Conservation (phyloP, 495 filamentous ascomycete species). For the Penicillium crystallinum region DNA sequence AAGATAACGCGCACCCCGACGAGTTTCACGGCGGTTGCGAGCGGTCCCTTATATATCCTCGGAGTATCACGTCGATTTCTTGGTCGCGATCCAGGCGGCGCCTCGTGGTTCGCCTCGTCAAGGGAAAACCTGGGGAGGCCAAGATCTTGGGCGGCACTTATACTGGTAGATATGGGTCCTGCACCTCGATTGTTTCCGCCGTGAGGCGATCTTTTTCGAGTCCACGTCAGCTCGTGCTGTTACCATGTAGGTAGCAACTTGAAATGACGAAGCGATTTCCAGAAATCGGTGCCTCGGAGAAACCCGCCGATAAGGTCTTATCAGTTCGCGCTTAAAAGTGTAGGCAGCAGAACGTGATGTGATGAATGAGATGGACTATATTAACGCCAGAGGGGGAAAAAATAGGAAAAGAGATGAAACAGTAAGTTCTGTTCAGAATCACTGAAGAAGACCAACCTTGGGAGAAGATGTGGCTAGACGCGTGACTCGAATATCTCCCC, state of each 20-base stretch:
- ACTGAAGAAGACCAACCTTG: neutral
- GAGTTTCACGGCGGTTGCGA: neutral
- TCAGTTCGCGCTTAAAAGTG: neutral
- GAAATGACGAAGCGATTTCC: conserved; percentile 1
- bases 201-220: neutral
- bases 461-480: neutral
- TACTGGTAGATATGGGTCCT: neutral
- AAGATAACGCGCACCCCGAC: no score
- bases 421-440: no score
- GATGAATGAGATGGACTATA: neutral
- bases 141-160: neutral
- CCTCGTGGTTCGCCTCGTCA: conserved; percentile 4
- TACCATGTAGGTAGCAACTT: neutral
- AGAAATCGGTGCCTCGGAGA: conserved; percentile 12
- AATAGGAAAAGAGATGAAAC: no score
- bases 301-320: conserved; percentile 30
- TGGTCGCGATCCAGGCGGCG: conserved; percentile 5
- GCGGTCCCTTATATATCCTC: neutral
- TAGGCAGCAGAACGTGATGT: neutral
- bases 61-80: neutral
- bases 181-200: neutral
- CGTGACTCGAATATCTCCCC: conserved; percentile 2
- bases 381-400: no score
- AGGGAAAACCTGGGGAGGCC: neutral
- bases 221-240: neutral